Evolutionary conservation across 345 rosid species (phyloP), one percentile per base, ranked within the genome.

Genomic region (Salix udensis): DNA sequence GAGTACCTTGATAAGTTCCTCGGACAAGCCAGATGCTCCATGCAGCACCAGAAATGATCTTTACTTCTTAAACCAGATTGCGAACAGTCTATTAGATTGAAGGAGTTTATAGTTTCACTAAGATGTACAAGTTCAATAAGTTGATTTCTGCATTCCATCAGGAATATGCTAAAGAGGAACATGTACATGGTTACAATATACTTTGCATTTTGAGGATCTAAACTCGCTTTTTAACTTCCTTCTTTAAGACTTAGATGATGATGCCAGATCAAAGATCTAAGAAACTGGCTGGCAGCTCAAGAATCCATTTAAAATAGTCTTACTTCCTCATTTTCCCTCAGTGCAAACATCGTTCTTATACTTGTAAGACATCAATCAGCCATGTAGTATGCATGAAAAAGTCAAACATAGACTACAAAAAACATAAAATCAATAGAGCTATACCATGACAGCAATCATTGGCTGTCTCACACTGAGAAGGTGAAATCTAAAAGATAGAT

Each of bases 1-100:
- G 61, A 16, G 36, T 78, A 94, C 98, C 97, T 94, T 86, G 78
- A 93, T 81, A 69, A 95, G 90, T 50, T 88, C 88, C 73, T 78
- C 72, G 4, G 97, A 79, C 85, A 95, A 81, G 73, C 97, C 98
- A 11, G 98, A 95, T 78, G 98, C 98, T 78, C 97, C 97, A n/a
- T 93, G 98, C 67, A 95, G 92, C 66, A 95, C 97, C 82, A 95
- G 88, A 71, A 88, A 78, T 28, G 36, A 26, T 70, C 65, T 21
- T 34, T 12, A 53, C 21, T 31, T 60, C 12, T 60, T 18, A 21
- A 34, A 55, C 75, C 60, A 52, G 5, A 60, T 53, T 30, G n/a
- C 30, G 2, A 19, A 68, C 19, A 30, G 19, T 4, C 48, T 9
- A 42, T 42, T 8, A 2, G 48, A 42, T 42, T 42, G 13, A 39